Base-by-base conservation (phyloP, 73 alveolate genomes). In the Paramecium primaurelia region DNA sequence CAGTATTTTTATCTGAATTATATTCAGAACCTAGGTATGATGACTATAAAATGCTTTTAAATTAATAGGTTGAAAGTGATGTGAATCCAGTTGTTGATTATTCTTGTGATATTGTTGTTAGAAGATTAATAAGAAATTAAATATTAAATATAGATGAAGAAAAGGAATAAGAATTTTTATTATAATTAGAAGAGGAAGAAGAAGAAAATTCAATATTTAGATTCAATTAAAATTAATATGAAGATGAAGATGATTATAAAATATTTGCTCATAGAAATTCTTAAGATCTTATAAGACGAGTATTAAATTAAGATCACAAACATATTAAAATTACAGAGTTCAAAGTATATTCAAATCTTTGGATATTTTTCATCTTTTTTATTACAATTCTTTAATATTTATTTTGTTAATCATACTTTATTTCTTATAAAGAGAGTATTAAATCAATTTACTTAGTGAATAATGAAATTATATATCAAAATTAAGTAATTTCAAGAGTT, bases 191-290 rank as follows among this genome's bases (percentile, higher is more conserved):
- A 7, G 69, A 54, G 32, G 93, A 87, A 8, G 58, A 68, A 16
- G 88, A 87, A 22, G 93, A 87, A 54, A 77, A 87, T 5, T 64
- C 88, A 18, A 32, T 87, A 16, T 87, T 87, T 42, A 64, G 73
- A 14, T 38, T 59, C n/a, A 60, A 40, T 4, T 38, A 87, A 26
- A 77, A 87, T 8, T 16, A 18, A 11, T 22, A n/a, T 40, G 69
- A 36, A 54, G 54, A 54, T 38, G 73, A 68, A 18, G 18, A 60
- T 30, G 93, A 87, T 18, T 87, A 87, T 18, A 8, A 22, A 28
- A 20, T 60, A 22, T 87, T 87, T 37, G 11, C 54, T 60, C 64
- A 87, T 36, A 44, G 77, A 3, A 44, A 87, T 34, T 64, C 59
- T 20, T 36, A 12, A 8, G 45, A n/a, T 20, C 34, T 64, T 25